Conservation (phyloP, 1,284 basidiomycete species). For the Coriolopsis trogii region DNA sequence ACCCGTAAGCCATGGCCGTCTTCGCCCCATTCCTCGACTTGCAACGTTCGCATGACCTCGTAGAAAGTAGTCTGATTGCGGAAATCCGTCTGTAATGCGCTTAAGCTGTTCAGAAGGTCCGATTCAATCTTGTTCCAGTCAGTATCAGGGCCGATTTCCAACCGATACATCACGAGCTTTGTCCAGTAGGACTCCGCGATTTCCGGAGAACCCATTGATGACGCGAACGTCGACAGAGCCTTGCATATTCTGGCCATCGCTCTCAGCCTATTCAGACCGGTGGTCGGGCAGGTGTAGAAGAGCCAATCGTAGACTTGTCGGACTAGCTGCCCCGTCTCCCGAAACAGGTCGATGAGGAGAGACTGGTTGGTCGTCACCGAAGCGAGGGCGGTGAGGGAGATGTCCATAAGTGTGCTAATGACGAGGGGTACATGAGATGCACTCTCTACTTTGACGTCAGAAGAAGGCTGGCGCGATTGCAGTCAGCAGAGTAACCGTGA, state of each 20-base stretch:
- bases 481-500: too few relatives aligned
- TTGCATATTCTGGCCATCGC: slow-evolving; percentile 43
- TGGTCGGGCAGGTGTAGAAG: slow-evolving; percentile 42
- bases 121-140: slow-evolving; percentile 29
- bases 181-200: slow-evolving; percentile 31
- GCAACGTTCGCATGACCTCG: slow-evolving; percentile 32
- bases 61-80: slow-evolving; percentile 34
- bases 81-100: slow-evolving; percentile 16
- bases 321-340: slow-evolving; percentile 42
- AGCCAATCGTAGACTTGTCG: slow-evolving; percentile 49
- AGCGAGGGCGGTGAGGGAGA: slow-evolving; percentile 44
- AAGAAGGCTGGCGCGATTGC: too few relatives aligned
- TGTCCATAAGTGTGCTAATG: slow-evolving; percentile 46
- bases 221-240: slow-evolving; percentile 27
- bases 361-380: slow-evolving; percentile 46
- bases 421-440: slow-evolving; percentile 46
- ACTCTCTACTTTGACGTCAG: too few relatives aligned
- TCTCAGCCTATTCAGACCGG: slow-evolving; percentile 39
- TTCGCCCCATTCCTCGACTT: slow-evolving; percentile 40
- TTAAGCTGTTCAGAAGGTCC: slow-evolving; percentile 15
- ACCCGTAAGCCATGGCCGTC: slow-evolving; percentile 36
- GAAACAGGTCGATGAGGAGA: slow-evolving; percentile 50
- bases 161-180: slow-evolving; percentile 36
- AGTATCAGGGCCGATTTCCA: slow-evolving; percentile 28
- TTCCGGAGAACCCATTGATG: slow-evolving; percentile 27